Conservation (phyloP, 148 eudicot genomes). For the Spergularia bocconei region DNA sequence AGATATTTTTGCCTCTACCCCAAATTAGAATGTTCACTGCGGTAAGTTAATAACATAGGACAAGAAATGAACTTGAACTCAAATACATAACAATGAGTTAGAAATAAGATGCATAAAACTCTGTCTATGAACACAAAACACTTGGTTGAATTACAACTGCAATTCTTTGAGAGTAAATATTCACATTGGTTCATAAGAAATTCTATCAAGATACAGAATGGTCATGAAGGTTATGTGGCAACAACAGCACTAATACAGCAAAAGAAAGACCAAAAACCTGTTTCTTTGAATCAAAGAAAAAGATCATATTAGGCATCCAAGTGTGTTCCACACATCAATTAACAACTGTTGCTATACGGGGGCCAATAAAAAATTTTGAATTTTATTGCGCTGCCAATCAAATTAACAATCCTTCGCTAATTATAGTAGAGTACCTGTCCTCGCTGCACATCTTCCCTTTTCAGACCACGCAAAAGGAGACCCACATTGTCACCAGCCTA, state of each 20-base stretch:
- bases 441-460: slow-evolving; percentile 76
- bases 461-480: slow-evolving; percentile 89
- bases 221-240: too few species aligned
- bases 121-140: too few species aligned
- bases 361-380: neutral
- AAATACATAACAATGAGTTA: neutral
- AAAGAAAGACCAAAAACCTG: neutral
- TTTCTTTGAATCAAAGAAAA: neutral
- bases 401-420: neutral
- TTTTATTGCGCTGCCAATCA: neutral
- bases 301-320: neutral
- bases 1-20: neutral
- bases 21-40: neutral
- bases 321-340: neutral
- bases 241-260: too few species aligned
- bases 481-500: slow-evolving; percentile 99
- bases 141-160: too few species aligned
- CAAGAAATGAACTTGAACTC: neutral
- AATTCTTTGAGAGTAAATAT: too few species aligned
- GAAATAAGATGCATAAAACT: too few species aligned
- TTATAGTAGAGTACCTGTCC: slow-evolving; percentile 57
- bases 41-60: neutral
- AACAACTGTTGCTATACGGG: neutral
- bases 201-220: too few species aligned
- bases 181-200: too few species aligned